These are phyloP conservation scores for Talaromyces sp. DNA, from an alignment of 2,329 filamentous ascomycete species.

Conservation along the genomic window DNA sequence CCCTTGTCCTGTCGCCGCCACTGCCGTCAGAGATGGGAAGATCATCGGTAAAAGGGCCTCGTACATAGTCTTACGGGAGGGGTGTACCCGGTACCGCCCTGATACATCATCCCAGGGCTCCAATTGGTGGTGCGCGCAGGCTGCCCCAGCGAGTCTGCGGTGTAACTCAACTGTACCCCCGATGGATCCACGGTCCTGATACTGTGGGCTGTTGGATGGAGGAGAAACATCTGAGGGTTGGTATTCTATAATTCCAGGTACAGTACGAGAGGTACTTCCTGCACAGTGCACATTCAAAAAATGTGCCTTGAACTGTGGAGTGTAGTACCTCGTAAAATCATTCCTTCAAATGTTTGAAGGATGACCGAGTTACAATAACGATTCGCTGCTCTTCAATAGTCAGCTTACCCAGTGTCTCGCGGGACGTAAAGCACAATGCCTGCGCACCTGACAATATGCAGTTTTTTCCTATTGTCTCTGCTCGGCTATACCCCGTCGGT, in stretches of 20 bases:
- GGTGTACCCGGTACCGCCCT: conserved; percentile 12
- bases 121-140: neutral
- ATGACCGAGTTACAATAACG: no score
- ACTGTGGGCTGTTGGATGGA: neutral
- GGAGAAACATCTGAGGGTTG: neutral
- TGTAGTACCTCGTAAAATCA: no score
- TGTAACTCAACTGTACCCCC: conserved; percentile 1
- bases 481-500: conserved; percentile 21
- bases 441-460: neutral
- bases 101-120: neutral
- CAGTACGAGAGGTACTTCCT: neutral
- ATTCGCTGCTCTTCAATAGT: no score
- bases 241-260: neutral
- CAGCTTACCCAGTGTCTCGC: no score
- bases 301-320: no score
- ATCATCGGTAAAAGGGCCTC: conserved; percentile 17
- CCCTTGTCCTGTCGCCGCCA: conserved; percentile 20
- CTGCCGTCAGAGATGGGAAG: conserved; percentile 26
- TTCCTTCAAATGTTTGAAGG: no score
- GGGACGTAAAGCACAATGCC: no score
- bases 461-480: conserved; percentile 1
- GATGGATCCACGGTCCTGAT: neutral
- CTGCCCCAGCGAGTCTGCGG: neutral
- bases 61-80: conserved; percentile 7
- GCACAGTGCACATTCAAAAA: no score